Evolutionary conservation across 805 yeast species (phyloP).

Genomic region (Zygotorulaspora sp.): DNA sequence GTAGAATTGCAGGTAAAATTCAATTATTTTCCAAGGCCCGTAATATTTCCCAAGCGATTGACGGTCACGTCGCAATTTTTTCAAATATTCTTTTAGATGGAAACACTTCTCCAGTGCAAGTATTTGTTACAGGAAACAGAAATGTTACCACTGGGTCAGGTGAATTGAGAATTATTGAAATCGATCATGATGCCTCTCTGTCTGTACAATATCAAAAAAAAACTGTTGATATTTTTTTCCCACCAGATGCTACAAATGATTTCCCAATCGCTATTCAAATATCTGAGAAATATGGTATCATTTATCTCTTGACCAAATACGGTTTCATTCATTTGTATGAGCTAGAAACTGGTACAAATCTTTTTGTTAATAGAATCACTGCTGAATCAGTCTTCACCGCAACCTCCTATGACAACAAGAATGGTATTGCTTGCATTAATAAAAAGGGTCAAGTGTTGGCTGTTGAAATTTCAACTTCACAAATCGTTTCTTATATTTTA

Average conservation of each 20-base stretch:
- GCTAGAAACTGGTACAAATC: conserved; percentile 83
- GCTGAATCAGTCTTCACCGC: conserved; percentile 95
- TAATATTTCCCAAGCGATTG: conserved; percentile 92
- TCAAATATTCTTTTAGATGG: conserved; percentile 72
- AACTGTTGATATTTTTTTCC: conserved; percentile 89
- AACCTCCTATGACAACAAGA: conserved; percentile 58
- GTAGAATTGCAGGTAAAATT: conserved; percentile 92
- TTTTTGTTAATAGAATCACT: conserved; percentile 93
- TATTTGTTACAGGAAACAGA: conserved; percentile 90
- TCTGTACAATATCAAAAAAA: conserved; percentile 80
- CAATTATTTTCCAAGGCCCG: conserved; percentile 86
- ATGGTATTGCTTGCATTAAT: conserved; percentile 90
- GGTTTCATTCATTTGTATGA: conserved; percentile 97
- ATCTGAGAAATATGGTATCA: conserved; percentile 78
- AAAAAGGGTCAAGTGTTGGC: conserved; percentile 93
- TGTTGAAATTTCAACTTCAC: conserved; percentile 80
- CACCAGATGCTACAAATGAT: conserved; percentile 92
- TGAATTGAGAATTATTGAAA: conserved; percentile 87
- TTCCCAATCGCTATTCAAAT: conserved; percentile 93
- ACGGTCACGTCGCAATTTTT: conserved; percentile 94
- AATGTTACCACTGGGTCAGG: conserved; percentile 71
- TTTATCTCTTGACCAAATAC: conserved; percentile 86
- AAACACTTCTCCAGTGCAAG: conserved; percentile 67
- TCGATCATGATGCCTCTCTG: conserved; percentile 82
- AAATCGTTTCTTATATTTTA: conserved; percentile 84